These are phyloP conservation scores for Arachnomyces sp. DNA, from an alignment of 2,329 filamentous ascomycete species.

Conservation along the genomic window DNA sequence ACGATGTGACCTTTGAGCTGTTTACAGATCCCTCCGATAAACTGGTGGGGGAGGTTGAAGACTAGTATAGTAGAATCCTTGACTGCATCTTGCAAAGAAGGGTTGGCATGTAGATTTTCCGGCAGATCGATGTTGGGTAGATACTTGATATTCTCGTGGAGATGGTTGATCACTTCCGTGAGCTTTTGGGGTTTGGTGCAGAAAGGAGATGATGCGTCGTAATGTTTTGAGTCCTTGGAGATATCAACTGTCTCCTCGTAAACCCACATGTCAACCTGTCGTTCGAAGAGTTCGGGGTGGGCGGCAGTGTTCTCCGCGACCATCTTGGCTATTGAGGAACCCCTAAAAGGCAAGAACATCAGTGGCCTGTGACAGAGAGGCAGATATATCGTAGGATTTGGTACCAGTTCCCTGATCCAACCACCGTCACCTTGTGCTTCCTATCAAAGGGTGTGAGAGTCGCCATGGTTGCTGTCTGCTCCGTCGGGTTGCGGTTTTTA, in stretches of 20 bases:
- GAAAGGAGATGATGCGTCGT: conserved; percentile 51
- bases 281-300: conserved; percentile 73
- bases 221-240: conserved; percentile 63
- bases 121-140: conserved; percentile 82
- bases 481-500: background rate
- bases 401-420: conserved; percentile 95
- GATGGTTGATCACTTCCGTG: conserved; percentile 79
- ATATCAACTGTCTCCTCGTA: conserved; percentile 84
- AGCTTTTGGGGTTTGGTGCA: conserved; percentile 72
- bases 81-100: conserved; percentile 58
- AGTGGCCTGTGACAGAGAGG: background rate
- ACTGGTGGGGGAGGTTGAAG: conserved; percentile 89
- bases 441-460: conserved; percentile 48
- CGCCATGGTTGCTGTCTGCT: conserved; percentile 34
- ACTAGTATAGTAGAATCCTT: conserved; percentile 79
- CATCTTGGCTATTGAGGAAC: conserved; percentile 95
- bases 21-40: conserved; percentile 79
- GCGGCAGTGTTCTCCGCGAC: conserved; percentile 82
- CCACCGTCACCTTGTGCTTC: conserved; percentile 87
- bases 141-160: conserved; percentile 98
- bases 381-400: background rate
- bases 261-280: conserved; percentile 97
- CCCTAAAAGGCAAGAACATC: conserved; percentile 49
- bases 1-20: conserved; percentile 81
- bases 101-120: conserved; percentile 51